Conservation (phyloP, 768 basidiomycete genomes). For the Leccinum longicurvipes region DNA sequence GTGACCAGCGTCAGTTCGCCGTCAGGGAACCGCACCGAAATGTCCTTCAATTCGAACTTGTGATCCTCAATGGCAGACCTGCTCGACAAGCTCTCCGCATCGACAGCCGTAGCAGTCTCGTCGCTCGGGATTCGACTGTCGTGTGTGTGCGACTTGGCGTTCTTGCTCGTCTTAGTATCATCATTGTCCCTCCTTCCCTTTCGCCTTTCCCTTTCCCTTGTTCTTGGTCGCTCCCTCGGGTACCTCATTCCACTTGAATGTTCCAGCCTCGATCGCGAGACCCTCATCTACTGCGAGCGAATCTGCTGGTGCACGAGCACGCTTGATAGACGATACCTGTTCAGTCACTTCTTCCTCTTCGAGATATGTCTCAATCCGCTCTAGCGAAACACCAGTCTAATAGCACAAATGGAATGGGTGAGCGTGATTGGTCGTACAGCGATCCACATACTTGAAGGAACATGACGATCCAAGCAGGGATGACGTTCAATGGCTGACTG, state of each 20-base stretch:
- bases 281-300: slow-evolving; percentile 28
- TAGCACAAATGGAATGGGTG: background rate
- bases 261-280: slow-evolving; percentile 48
- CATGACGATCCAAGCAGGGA: slow-evolving; percentile 78
- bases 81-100: slow-evolving; percentile 15
- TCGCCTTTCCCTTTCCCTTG: slow-evolving; percentile 4
- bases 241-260: slow-evolving; percentile 56
- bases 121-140: slow-evolving; percentile 2
- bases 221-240: slow-evolving; percentile 33
- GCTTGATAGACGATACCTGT: slow-evolving; percentile 57
- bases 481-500: slow-evolving; percentile 70
- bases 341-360: slow-evolving; percentile 61
- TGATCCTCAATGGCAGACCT: slow-evolving; percentile 23
- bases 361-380: slow-evolving; percentile 59
- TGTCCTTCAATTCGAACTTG: slow-evolving; percentile 41
- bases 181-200: slow-evolving; percentile 9
- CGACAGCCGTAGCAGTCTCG: slow-evolving; percentile 9
- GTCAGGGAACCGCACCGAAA: slow-evolving; percentile 45
- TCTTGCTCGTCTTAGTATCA: slow-evolving; percentile 9
- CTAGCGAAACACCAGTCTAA: slow-evolving; percentile 53
- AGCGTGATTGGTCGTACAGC: background rate
- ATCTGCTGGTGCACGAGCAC: slow-evolving; percentile 20
- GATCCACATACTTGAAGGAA: slow-evolving; percentile 49
- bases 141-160: background rate
- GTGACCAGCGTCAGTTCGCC: slow-evolving; percentile 46